A percentile compares a stretch with the other conserved stretches of the same genome.
These are phyloP conservation scores for Amphichorda felina DNA, from an alignment of 2,329 filamentous ascomycete species.

Conservation along the genomic window DNA sequence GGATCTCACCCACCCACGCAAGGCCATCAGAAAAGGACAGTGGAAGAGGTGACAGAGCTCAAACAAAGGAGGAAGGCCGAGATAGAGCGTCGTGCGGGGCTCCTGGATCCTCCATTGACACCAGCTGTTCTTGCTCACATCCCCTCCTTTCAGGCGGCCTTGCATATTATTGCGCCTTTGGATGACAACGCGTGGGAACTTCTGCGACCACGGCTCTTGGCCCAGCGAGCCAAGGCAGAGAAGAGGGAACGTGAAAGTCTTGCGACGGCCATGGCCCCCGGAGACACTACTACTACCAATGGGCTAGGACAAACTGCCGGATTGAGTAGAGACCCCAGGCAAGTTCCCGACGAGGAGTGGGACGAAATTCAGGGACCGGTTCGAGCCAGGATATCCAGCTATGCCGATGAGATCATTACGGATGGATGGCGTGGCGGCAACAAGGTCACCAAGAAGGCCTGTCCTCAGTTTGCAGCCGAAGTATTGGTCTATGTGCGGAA, in stretches of 20 bases:
- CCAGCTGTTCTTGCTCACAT: slow-evolving; percentile 54
- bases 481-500: slow-evolving; percentile 56
- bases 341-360: slow-evolving; percentile 56
- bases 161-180: slow-evolving; percentile 56
- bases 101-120: slow-evolving; percentile 53
- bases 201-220: slow-evolving; percentile 53
- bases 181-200: slow-evolving; percentile 59
- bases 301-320: not conserved
- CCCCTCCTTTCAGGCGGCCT: slow-evolving; percentile 61
- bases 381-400: slow-evolving; percentile 49
- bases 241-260: slow-evolving; percentile 11
- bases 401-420: slow-evolving; percentile 59
- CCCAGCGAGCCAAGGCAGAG: slow-evolving; percentile 55
- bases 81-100: slow-evolving; percentile 58
- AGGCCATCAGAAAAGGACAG: slow-evolving; percentile 32
- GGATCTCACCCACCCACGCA: too few relatives aligned
- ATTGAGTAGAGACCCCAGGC: slow-evolving; percentile 19
- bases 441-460: slow-evolving; percentile 50
- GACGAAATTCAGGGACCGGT: slow-evolving; percentile 58
- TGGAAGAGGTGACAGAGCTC: slow-evolving; percentile 41
- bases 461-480: slow-evolving; percentile 58
- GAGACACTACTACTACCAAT: not conserved
- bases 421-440: slow-evolving; percentile 53
- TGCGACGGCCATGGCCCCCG: not conserved
- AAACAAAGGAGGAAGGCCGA: slow-evolving; percentile 54